Evolutionary conservation across 768 basidiomycete genomes (phyloP).

Genomic region (Lentinula raphanica): DNA sequence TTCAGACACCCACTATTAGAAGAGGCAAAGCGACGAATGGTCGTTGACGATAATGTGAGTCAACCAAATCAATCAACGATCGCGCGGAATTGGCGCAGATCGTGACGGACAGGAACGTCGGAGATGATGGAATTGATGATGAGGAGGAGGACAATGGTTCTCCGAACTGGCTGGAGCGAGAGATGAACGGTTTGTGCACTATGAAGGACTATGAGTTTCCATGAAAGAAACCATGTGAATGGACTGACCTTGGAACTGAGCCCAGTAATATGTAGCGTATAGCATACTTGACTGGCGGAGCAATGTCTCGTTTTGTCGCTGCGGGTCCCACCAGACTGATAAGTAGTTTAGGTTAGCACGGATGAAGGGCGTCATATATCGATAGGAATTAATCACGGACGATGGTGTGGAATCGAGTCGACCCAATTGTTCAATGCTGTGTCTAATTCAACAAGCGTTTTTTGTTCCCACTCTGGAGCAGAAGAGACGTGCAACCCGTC

Average conservation of each 20-base stretch:
- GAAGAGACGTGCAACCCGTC: neutral
- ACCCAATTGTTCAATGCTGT: constrained; percentile 56
- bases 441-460: constrained; percentile 23
- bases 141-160: too few relatives aligned
- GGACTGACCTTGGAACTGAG: constrained; percentile 13
- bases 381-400: too few relatives aligned
- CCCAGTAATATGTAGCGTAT: constrained; percentile 43
- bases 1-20: neutral
- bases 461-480: neutral
- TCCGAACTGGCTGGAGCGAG: constrained; percentile 8
- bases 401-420: constrained; percentile 39
- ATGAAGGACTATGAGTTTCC: too few relatives aligned
- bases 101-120: constrained; percentile 58
- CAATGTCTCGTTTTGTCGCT: constrained; percentile 27
- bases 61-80: constrained; percentile 49
- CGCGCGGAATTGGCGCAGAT: constrained; percentile 26
- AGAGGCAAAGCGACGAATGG: constrained; percentile 10
- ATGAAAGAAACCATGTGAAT: too few relatives aligned
- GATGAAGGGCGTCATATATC: too few relatives aligned
- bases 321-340: constrained; percentile 39
- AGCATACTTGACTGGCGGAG: constrained; percentile 46
- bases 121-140: too few relatives aligned
- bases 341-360: neutral
- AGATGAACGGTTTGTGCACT: constrained; percentile 22
- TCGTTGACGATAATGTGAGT: constrained; percentile 30